phyloP scores from a whole-genome alignment of 2,329 filamentous ascomycete species.

The Alternaria incomplexa region DNA sequence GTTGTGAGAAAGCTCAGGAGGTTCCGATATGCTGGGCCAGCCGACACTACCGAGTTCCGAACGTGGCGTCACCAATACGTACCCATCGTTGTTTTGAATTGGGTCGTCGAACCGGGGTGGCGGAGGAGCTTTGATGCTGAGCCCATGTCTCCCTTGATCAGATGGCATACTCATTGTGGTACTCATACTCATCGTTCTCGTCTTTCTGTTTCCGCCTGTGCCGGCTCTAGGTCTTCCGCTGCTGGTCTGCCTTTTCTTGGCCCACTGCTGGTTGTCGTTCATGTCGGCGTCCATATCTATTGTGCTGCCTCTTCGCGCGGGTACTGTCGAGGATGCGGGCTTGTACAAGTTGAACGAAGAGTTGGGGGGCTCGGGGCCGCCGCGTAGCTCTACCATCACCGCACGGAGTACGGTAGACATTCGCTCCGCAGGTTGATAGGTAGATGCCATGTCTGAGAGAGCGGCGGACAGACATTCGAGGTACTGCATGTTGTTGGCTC shows the following conservation, averaged over 20 bases:
- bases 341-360: conserved; percentile 32
- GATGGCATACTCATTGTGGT: neutral
- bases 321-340: conserved; percentile 32
- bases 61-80: conserved; percentile 39
- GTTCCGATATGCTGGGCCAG: conserved; percentile 29
- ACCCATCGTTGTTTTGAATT: conserved; percentile 26
- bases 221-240: conserved; percentile 23
- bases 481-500: conserved; percentile 55
- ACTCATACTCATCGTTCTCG: conserved; percentile 6
- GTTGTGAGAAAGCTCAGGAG: conserved; percentile 15
- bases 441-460: conserved; percentile 60
- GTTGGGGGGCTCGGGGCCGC: conserved; percentile 19
- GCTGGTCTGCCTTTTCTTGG: conserved; percentile 38
- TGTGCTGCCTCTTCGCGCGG: conserved; percentile 38
- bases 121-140: conserved; percentile 27
- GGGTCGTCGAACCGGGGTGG: conserved; percentile 18
- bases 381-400: conserved; percentile 58
- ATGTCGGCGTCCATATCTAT: conserved; percentile 26
- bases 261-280: neutral
- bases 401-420: conserved; percentile 61
- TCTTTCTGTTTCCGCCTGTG: conserved; percentile 7
- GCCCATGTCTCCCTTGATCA: conserved; percentile 18
- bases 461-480: conserved; percentile 61
- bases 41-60: conserved; percentile 24
- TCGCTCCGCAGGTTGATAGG: conserved; percentile 60